Conservation (phyloP, 2,329 filamentous ascomycete species). For the Paecilomyces sp. region DNA sequence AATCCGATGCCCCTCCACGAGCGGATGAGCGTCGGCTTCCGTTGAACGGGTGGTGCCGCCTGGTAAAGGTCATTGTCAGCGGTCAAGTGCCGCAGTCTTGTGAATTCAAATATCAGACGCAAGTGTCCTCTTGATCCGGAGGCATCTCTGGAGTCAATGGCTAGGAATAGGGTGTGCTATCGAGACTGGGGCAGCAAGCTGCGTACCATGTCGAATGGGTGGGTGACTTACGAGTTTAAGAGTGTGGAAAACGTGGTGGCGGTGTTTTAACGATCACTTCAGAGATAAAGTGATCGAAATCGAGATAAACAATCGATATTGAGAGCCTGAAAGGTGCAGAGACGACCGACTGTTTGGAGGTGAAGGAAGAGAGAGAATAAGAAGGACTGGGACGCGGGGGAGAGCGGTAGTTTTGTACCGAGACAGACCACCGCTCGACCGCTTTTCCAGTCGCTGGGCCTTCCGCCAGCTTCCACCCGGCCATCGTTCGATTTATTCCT, state of each 20-base stretch:
- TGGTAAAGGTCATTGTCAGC: constrained; percentile 32
- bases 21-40: constrained; percentile 80
- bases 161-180: constrained; percentile 4
- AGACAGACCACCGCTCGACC: neutral
- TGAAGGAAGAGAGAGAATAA: neutral
- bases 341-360: constrained; percentile 9
- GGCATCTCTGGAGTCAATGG: neutral
- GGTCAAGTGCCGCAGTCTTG: neutral
- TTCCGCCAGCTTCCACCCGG: neutral
- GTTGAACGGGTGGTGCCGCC: constrained; percentile 93
- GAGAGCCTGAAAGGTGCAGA: constrained; percentile 11
- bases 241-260: constrained; percentile 99
- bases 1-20: constrained; percentile 69
- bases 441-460: neutral
- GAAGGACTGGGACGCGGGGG: constrained; percentile 1
- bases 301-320: constrained; percentile 8
- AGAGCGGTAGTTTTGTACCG: neutral
- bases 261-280: constrained; percentile 55
- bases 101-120: neutral
- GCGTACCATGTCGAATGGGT: neutral
- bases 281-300: constrained; percentile 48
- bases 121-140: neutral
- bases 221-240: constrained; percentile 75
- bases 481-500: neutral
- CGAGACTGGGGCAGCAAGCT: neutral